Evolutionary conservation across 2,329 filamentous ascomycete species (phyloP), one percentile per base, ranked within the genome.

Genomic region (Phialemoniopsis sp.): DNA sequence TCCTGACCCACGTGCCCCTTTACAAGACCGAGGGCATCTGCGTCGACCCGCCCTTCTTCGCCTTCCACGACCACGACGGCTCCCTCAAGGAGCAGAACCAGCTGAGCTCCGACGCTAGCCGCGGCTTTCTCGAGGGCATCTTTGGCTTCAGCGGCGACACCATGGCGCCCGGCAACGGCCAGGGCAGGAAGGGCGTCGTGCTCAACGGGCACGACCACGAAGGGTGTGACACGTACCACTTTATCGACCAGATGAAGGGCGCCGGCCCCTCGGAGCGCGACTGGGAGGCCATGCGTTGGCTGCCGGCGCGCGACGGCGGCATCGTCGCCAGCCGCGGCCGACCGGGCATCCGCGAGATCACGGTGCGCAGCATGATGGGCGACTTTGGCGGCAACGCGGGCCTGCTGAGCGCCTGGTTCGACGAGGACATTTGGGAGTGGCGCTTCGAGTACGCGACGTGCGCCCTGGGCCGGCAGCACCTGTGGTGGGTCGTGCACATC

Each of bases 301-400:
- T 72, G 32, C 73, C 73, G 2, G 77, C 76, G 3, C 55, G 59
- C 10, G 47, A 52, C 5, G 56, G 58, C 12, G 58, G 60, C 43
- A 45, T 82, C 16, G 55, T 68, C 2, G 64, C 59, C 8, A 56
- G 60, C 3, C 50, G 62, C 3, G 68, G 63, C 5, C 50, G 76
- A 3, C 78, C 85, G 0, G 85, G 85, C 1, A 69, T 96, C 6
- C 74, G 91, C 19, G 93, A 98, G 63, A 80, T 97, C 47, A 98
- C 93, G 0, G 86, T 98, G 3, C 82, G 90, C 43, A 95, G 89
- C 61, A 97, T 98, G 89, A 98, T 98, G 93, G 93, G 93, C 40
- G 87, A 87, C 41, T 98, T 86, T 62, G 84, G 81, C n/a, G 93
- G 93, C 15, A 93, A 96, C 57, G 89, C 89, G 0, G 93, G 89